A percentile compares a stretch with the other conserved stretches of the same genome.
Evolutionary conservation across 768 basidiomycete genomes (phyloP).

Genomic region (Dioszegia hungarica): DNA sequence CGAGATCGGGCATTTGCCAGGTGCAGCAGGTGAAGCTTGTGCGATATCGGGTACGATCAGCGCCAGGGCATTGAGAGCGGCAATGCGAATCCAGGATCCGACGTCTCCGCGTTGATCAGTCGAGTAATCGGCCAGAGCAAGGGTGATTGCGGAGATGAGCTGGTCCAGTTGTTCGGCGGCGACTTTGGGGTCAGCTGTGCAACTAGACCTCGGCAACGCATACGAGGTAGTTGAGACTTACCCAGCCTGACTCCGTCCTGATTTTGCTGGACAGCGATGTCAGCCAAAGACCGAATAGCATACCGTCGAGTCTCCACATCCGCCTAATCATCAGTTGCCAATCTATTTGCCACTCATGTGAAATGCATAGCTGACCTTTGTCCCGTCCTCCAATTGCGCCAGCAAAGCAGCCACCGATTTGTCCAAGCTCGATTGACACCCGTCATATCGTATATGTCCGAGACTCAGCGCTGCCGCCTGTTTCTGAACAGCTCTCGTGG

Average conservation of each 20-base stretch:
- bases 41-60: constrained; percentile 5
- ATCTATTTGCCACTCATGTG: background rate
- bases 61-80: constrained; percentile 63
- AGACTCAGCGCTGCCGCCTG: constrained; percentile 38
- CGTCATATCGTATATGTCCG: constrained; percentile 25
- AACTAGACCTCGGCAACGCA: too few species aligned
- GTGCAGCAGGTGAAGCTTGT: too few species aligned
- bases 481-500: constrained; percentile 20
- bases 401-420: constrained; percentile 26
- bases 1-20: background rate
- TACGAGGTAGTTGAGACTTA: too few species aligned
- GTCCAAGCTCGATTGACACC: background rate
- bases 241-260: constrained; percentile 5
- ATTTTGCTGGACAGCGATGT: constrained; percentile 6
- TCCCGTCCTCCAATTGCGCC: constrained; percentile 16
- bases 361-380: constrained; percentile 23
- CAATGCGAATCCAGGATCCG: constrained; percentile 88
- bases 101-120: constrained; percentile 93
- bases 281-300: constrained; percentile 24
- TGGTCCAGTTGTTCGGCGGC: background rate
- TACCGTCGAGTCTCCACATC: constrained; percentile 44
- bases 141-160: constrained; percentile 53
- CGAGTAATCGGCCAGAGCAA: constrained; percentile 83
- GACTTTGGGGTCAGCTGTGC: background rate
- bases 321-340: constrained; percentile 13